Conservation (phyloP, 169 alveolate genomes). For the Cryptosporidium sp. region DNA sequence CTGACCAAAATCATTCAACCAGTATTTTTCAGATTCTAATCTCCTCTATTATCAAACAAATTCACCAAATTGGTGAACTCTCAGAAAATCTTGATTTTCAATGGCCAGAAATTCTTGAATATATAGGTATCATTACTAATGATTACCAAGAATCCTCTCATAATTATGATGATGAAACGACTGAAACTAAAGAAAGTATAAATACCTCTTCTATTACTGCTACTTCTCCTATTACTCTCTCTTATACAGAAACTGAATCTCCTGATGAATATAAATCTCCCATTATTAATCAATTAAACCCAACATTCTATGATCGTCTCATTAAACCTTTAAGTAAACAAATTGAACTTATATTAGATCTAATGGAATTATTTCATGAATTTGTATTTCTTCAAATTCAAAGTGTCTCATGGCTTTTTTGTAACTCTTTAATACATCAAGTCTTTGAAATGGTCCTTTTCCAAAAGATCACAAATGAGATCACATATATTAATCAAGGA, state of each 20-base stretch:
- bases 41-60: slow-evolving; percentile 20
- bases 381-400: slow-evolving; percentile 17
- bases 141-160: background rate
- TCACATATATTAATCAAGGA: slow-evolving; percentile 1
- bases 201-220: slow-evolving; percentile 13
- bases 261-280: slow-evolving; percentile 33
- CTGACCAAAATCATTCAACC: background rate
- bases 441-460: slow-evolving; percentile 52
- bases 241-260: slow-evolving; percentile 34
- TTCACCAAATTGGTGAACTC: slow-evolving; percentile 24
- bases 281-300: slow-evolving; percentile 4
- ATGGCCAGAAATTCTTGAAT: slow-evolving; percentile 54
- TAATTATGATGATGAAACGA: background rate
- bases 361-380: slow-evolving; percentile 37
- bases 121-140: background rate
- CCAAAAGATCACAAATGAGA: slow-evolving; percentile 25
- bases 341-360: slow-evolving; percentile 4
- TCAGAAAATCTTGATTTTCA: slow-evolving; percentile 8
- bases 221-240: slow-evolving; percentile 62
- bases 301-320: slow-evolving; percentile 21
- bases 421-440: slow-evolving; percentile 12
- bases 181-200: background rate
- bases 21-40: slow-evolving; percentile 17
- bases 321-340: slow-evolving; percentile 19
- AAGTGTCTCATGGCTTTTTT: background rate